Percentiles rank a stretch among this genome's conserved stretches.
Conservation (phyloP, 345 rosid genomes). For the Combretum micranthum region DNA sequence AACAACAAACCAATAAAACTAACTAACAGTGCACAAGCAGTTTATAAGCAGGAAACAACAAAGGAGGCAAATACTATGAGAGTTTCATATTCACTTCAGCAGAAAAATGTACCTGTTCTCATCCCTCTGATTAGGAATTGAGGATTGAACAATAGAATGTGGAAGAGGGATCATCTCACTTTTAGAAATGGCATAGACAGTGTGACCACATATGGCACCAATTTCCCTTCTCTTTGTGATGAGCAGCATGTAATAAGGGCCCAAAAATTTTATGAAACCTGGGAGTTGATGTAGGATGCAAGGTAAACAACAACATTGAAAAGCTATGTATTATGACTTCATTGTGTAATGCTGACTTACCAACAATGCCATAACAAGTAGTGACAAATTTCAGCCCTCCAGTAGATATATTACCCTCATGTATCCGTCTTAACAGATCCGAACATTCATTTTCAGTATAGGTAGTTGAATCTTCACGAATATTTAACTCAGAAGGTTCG, state of each 20-base stretch:
- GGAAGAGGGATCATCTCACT: constrained; percentile 75
- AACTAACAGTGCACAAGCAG: too few species aligned
- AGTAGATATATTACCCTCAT: constrained; percentile 84
- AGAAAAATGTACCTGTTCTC: constrained; percentile 64
- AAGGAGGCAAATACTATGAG: constrained; percentile 4
- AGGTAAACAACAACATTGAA: constrained; percentile 1
- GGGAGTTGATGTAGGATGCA: constrained; percentile 11
- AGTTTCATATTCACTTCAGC: constrained; percentile 10
- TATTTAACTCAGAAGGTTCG: constrained; percentile 63
- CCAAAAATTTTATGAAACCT: constrained; percentile 93
- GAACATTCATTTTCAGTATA: constrained; percentile 66
- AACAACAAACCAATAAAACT: too few species aligned
- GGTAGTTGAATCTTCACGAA: constrained; percentile 72
- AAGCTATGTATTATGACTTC: constrained; percentile 2
- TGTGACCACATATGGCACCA: constrained; percentile 87
- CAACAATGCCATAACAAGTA: constrained; percentile 86
- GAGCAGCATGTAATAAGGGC: constrained; percentile 94
- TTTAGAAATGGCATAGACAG: constrained; percentile 70
- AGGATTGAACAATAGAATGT: constrained; percentile 42
- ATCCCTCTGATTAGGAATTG: constrained; percentile 40
- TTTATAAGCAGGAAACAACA: too few species aligned
- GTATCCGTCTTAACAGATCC: constrained; percentile 74
- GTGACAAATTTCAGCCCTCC: constrained; percentile 90
- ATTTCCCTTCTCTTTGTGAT: constrained; percentile 84
- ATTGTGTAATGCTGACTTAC: constrained; percentile 32